These are phyloP conservation scores for Diaporthe nobilis DNA, from an alignment of 2,329 filamentous ascomycete species.

Conservation along the genomic window DNA sequence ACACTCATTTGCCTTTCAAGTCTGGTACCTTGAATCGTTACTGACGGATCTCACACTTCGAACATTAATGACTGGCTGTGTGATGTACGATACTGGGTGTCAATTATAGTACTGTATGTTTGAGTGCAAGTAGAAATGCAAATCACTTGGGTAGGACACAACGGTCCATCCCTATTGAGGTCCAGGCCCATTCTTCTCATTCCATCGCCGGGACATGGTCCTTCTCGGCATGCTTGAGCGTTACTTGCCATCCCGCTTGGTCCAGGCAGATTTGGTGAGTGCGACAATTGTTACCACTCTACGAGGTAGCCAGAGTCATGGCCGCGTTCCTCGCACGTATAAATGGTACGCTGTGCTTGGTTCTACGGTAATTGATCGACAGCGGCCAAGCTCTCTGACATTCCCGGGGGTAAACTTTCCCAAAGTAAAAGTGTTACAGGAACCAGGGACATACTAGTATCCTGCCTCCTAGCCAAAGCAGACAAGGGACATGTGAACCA, in stretches of 20 bases:
- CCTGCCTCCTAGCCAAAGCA: not conserved
- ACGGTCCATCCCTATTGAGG: not conserved
- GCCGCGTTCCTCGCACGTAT: not conserved
- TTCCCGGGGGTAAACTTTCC: not conserved
- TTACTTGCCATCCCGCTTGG: conserved; percentile 15
- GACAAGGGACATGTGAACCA: not conserved
- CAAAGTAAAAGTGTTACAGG: not conserved
- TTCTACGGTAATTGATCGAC: not conserved
- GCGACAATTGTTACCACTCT: not conserved
- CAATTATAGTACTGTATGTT: not conserved
- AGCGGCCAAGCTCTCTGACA: not conserved
- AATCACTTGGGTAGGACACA: not conserved
- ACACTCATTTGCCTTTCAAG: not conserved
- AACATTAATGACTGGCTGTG: not conserved
- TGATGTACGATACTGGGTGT: not conserved
- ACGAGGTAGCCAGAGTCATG: conserved; percentile 15
- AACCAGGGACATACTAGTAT: not conserved
- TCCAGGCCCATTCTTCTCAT: not conserved
- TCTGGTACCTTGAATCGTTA: not conserved
- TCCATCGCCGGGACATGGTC: not conserved
- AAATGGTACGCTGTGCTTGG: not conserved
- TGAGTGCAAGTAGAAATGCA: not conserved
- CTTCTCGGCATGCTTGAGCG: not conserved
- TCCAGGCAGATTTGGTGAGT: not conserved
- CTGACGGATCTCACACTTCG: not conserved